Conservation (phyloP, 805 yeast species). For the Monosporozyma aquatica region DNA sequence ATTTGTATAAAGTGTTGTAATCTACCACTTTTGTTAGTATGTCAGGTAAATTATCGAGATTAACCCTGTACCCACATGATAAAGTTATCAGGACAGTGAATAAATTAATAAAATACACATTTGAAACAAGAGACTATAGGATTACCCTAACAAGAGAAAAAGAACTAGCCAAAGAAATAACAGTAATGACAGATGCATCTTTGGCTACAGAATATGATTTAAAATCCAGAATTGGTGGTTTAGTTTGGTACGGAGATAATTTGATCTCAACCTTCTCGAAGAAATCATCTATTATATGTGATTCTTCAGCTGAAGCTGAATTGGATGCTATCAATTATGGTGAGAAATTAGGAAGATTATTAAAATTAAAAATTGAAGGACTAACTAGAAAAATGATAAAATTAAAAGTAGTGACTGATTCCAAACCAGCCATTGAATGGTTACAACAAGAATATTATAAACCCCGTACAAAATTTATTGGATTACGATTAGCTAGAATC, state of each 20-base stretch:
- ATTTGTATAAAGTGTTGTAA: no score
- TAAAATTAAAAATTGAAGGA: neutral
- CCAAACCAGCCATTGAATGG: neutral
- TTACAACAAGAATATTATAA: neutral
- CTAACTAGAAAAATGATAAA: neutral
- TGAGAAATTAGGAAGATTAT: neutral
- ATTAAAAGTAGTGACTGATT: neutral
- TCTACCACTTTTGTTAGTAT: no score
- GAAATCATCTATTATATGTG: constrained; percentile 1
- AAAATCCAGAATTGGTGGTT: constrained; percentile 1
- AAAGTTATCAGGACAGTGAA: constrained; percentile 1
- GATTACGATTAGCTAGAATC: neutral
- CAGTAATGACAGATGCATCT: constrained; percentile 1
- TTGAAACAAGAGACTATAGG: no score
- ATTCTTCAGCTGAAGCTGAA: neutral
- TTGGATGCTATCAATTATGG: constrained; percentile 1
- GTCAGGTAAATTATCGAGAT: constrained; percentile 1
- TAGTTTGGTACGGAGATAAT: constrained; percentile 2
- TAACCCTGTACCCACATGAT: constrained; percentile 3
- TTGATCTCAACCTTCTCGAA: neutral
- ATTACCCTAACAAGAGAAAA: no score
- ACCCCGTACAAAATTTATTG: neutral
- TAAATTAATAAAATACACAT: neutral
- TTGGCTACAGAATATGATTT: constrained; percentile 2
- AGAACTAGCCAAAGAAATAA: neutral